Evolutionary conservation across 345 rosid genomes (phyloP).

Genomic region (Raphanus sativus): DNA sequence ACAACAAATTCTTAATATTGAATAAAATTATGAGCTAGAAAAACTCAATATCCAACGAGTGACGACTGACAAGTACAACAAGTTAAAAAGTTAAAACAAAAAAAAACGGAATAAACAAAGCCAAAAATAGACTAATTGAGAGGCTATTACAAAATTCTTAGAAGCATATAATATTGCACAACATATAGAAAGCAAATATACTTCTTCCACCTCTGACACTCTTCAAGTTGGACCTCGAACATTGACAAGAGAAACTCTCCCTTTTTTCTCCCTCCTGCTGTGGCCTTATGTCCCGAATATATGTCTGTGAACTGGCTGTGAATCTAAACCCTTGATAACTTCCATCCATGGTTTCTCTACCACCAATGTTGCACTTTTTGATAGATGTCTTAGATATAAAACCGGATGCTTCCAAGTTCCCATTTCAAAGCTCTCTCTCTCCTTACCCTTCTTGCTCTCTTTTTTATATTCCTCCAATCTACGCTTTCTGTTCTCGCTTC

Average conservation of each 20-base stretch:
- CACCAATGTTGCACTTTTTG: slow-evolving; percentile 69
- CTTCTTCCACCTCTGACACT: background rate
- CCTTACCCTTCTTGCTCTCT: slow-evolving; percentile 46
- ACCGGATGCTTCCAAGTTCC: slow-evolving; percentile 76
- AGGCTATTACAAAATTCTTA: slow-evolving; percentile 17
- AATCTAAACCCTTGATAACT: slow-evolving; percentile 67
- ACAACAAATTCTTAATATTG: background rate
- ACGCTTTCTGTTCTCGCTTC: slow-evolving; percentile 46
- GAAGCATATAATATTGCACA: slow-evolving; percentile 11
- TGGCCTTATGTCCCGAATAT: slow-evolving; percentile 64
- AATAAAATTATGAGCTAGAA: background rate
- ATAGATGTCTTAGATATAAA: slow-evolving; percentile 71
- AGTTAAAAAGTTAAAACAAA: background rate
- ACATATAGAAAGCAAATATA: slow-evolving; percentile 5
- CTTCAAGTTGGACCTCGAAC: background rate
- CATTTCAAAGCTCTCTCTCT: slow-evolving; percentile 69
- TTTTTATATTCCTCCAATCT: slow-evolving; percentile 46
- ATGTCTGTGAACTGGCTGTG: slow-evolving; percentile 93
- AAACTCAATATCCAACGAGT: slow-evolving; percentile 1
- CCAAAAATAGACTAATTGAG: background rate
- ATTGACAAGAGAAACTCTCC: background rate
- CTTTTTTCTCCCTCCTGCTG: background rate
- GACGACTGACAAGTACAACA: background rate
- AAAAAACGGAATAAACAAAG: background rate
- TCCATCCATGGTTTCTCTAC: slow-evolving; percentile 93